These are phyloP conservation scores for Penicillium verhagenii DNA, from an alignment of 495 filamentous ascomycete species.

Conservation along the genomic window DNA sequence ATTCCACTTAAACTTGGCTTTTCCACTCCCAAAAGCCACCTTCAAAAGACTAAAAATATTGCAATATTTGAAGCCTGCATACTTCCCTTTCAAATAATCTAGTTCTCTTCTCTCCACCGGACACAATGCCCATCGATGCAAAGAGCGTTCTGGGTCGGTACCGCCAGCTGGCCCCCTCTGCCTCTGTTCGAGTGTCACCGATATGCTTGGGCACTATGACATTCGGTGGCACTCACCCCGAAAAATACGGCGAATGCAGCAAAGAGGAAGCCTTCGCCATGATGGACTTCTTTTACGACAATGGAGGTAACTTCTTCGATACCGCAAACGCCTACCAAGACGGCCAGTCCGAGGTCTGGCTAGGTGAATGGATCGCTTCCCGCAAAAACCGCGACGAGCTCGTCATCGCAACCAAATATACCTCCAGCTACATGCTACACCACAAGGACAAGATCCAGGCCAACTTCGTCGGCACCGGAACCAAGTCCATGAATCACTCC, in stretches of 20 bases:
- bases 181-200: constrained; percentile 44
- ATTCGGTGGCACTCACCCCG: constrained; percentile 52
- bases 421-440: constrained; percentile 31
- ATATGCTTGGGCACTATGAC: constrained; percentile 62
- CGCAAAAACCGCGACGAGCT: constrained; percentile 55
- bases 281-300: constrained; percentile 59
- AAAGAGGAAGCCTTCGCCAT: constrained; percentile 55
- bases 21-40: no score
- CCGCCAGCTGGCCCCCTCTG: no score
- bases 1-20: no score
- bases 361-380: constrained; percentile 72
- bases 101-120: no score
- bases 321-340: constrained; percentile 64
- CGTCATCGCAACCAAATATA: constrained; percentile 74
- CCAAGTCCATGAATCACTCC: constrained; percentile 54
- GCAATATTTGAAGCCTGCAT: no score
- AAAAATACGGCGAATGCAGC: constrained; percentile 52
- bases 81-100: no score
- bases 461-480: constrained; percentile 58
- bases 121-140: no score
- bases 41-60: no score
- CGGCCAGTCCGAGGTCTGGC: constrained; percentile 63
- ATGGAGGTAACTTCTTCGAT: constrained; percentile 72
- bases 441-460: constrained; percentile 37
- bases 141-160: no score